Evolutionary conservation across 2,329 filamentous ascomycete species (phyloP).

Genomic region (Lachnellula subtilissima): DNA sequence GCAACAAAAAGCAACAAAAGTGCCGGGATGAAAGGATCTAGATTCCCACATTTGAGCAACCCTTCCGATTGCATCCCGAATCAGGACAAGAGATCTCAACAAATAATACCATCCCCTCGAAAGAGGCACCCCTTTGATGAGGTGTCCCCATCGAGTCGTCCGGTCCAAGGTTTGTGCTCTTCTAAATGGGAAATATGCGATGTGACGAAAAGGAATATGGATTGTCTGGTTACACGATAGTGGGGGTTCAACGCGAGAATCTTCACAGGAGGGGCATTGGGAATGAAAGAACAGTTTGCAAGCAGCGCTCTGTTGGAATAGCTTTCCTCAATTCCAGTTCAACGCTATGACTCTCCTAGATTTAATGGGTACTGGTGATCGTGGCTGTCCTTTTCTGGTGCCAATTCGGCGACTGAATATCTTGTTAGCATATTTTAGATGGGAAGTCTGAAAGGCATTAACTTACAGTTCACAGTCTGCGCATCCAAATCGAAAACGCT

Average conservation of each 20-base stretch:
- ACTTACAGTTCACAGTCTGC: conserved; percentile 5
- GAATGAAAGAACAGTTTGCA: not conserved
- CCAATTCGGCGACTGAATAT: not conserved
- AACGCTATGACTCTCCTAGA: not conserved
- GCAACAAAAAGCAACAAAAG: not conserved
- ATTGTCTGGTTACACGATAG: no score
- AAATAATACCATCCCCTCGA: no score
- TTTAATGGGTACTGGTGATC: not conserved
- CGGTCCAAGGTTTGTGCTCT: no score
- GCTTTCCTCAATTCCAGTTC: not conserved
- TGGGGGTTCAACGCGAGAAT: not conserved
- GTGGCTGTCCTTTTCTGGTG: not conserved
- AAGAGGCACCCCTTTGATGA: no score
- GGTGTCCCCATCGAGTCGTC: no score
- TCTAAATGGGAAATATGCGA: no score
- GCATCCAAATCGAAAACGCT: conserved; percentile 9
- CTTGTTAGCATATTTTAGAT: not conserved
- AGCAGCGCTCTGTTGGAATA: not conserved
- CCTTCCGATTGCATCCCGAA: not conserved
- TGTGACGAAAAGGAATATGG: no score
- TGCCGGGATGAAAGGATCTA: not conserved
- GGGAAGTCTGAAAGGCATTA: not conserved
- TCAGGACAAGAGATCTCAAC: not conserved
- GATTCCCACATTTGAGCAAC: not conserved
- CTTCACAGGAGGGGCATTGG: not conserved